Conservation (phyloP, 208 protist genomes). For the Trypanosoma boissoni region DNA sequence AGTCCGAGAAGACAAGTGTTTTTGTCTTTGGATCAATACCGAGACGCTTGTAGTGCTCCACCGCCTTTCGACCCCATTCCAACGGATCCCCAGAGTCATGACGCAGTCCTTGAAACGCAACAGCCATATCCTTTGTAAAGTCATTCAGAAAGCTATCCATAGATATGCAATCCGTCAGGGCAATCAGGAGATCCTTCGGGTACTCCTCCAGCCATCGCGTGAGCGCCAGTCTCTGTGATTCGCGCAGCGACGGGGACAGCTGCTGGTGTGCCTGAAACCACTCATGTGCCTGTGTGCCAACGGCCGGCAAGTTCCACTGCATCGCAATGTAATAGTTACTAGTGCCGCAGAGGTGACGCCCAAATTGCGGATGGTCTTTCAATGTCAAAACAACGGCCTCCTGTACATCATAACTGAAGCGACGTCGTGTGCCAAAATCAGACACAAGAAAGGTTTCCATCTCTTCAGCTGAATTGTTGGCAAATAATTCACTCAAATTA, state of each 20-base stretch:
- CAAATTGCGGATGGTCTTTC: slow-evolving; percentile 50
- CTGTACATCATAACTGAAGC: slow-evolving; percentile 78
- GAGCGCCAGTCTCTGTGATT: slow-evolving; percentile 71
- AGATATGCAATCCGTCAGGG: slow-evolving; percentile 88
- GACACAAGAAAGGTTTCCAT: slow-evolving; percentile 51
- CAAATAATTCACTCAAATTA: slow-evolving; percentile 69
- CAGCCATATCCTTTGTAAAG: slow-evolving; percentile 58
- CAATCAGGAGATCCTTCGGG: slow-evolving; percentile 73
- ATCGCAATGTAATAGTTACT: slow-evolving; percentile 86
- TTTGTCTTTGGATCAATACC: slow-evolving; percentile 74
- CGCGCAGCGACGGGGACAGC: slow-evolving; percentile 57
- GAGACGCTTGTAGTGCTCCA: slow-evolving; percentile 71
- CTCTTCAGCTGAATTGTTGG: slow-evolving; percentile 34
- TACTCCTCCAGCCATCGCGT: slow-evolving; percentile 82
- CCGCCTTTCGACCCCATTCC: slow-evolving; percentile 74
- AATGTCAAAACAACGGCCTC: slow-evolving; percentile 64
- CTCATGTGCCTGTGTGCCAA: slow-evolving; percentile 88
- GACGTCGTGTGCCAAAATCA: slow-evolving; percentile 85
- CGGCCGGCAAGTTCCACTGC: slow-evolving; percentile 45
- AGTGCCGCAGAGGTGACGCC: slow-evolving; percentile 56
- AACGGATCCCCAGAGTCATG: slow-evolving; percentile 81
- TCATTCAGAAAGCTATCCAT: slow-evolving; percentile 87
- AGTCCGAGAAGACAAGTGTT: slow-evolving; percentile 86
- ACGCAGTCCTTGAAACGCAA: slow-evolving; percentile 65
- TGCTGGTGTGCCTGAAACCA: slow-evolving; percentile 92